These are phyloP conservation scores for Penicillium paxilli DNA, from an alignment of 495 filamentous ascomycete species.

Conservation along the genomic window DNA sequence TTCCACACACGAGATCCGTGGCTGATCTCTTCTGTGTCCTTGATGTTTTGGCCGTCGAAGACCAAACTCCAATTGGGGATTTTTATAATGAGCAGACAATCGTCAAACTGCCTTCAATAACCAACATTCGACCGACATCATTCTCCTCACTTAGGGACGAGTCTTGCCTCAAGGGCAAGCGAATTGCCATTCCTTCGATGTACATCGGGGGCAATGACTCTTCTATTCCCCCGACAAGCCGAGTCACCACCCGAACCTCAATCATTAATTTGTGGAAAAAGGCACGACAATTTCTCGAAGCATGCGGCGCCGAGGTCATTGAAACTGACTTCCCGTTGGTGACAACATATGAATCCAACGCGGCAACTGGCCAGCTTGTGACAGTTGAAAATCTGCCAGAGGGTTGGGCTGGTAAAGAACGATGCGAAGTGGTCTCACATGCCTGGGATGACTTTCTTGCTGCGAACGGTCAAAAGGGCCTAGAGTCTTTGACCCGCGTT, in stretches of 20 bases:
- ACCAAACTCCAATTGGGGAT: conserved; percentile 27
- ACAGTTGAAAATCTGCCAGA: conserved; percentile 33
- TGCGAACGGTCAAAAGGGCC: conserved; percentile 25
- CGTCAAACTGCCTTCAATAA: conserved; percentile 25
- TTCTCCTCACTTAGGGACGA: conserved; percentile 20
- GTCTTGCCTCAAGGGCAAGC: conserved; percentile 26
- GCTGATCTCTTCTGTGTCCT: conserved; percentile 32
- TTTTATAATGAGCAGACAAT: conserved; percentile 36
- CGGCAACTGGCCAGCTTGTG: conserved; percentile 27
- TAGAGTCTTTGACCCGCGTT: conserved; percentile 25
- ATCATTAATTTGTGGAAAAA: conserved; percentile 34
- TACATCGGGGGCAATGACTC: conserved; percentile 30
- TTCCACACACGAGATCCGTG: conserved; percentile 36
- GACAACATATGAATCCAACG: conserved; percentile 30
- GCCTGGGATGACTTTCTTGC: conserved; percentile 37
- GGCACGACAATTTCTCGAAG: conserved; percentile 22
- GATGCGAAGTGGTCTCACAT: conserved; percentile 34
- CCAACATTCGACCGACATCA: conserved; percentile 22
- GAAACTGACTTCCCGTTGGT: conserved; percentile 36
- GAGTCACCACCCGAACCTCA: conserved; percentile 26
- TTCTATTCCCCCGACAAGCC: conserved; percentile 16
- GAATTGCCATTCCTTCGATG: conserved; percentile 35
- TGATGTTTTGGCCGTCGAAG: conserved; percentile 30
- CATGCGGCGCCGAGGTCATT: conserved; percentile 32
- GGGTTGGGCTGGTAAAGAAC: conserved; percentile 32